Evolutionary conservation across 192 early-diverging fungal genomes (phyloP).

Genomic region (Linnemannia schmuckeri): DNA sequence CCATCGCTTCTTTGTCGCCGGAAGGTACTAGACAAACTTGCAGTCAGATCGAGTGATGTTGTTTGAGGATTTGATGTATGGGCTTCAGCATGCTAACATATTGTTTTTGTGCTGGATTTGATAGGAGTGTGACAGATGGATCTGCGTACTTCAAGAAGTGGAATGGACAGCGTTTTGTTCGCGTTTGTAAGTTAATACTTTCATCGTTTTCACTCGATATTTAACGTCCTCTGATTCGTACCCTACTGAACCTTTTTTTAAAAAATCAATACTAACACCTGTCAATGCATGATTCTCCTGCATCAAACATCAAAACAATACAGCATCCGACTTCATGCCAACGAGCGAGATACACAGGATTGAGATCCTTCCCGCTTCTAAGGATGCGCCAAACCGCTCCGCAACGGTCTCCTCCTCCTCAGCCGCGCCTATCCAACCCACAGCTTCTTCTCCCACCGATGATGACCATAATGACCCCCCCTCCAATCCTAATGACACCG

Average conservation of each 20-base stretch:
- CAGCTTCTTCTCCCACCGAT: not conserved
- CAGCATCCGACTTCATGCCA: slow-evolving; percentile 37
- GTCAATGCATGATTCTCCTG: too few species aligned
- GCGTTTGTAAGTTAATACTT: slow-evolving; percentile 33
- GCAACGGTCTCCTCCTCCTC: not conserved
- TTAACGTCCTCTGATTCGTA: not conserved
- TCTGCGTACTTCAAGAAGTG: slow-evolving; percentile 67
- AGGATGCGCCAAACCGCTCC: slow-evolving; percentile 16
- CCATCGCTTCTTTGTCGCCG: slow-evolving; percentile 50
- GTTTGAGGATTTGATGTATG: not conserved
- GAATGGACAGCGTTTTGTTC: slow-evolving; percentile 58
- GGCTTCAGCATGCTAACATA: too few species aligned
- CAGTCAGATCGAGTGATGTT: not conserved
- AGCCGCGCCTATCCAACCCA: not conserved
- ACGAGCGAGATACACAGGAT: slow-evolving; percentile 28
- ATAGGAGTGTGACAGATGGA: slow-evolving; percentile 31
- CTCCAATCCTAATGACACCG: not conserved
- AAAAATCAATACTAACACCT: not conserved
- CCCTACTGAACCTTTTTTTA: not conserved
- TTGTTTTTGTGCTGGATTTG: not conserved
- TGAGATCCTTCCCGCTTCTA: slow-evolving; percentile 36
- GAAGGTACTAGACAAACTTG: slow-evolving; percentile 17
- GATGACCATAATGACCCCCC: not conserved
- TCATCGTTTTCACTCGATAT: too few species aligned
- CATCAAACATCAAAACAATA: not conserved